Percentiles rank a stretch among this genome's conserved stretches.
phyloP scores from a whole-genome alignment of 768 basidiomycete species.

The Lactarius tabidus region DNA sequence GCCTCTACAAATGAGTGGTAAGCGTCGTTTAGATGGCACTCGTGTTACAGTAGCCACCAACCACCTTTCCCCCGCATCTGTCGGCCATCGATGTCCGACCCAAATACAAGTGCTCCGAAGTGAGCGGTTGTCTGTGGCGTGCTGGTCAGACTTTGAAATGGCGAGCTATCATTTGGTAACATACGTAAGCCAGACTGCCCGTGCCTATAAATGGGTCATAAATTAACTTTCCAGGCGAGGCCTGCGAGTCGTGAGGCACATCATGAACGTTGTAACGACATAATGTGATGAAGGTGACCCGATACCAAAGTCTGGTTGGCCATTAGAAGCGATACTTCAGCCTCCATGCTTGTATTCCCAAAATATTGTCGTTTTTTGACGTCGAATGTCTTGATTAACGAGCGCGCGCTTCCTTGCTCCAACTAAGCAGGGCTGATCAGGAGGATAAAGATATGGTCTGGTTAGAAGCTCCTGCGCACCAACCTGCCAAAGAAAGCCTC shows the following conservation, averaged over 20 bases:
- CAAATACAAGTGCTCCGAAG: constrained; percentile 83
- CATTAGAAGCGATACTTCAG: constrained; percentile 93
- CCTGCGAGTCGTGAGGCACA: constrained; percentile 44
- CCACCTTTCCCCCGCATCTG: constrained; percentile 94
- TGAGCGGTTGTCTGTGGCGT: constrained; percentile 66
- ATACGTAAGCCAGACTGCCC: constrained; percentile 85
- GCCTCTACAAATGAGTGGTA: constrained; percentile 30
- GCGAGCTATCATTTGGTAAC: constrained; percentile 26
- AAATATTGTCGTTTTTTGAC: constrained; percentile 89
- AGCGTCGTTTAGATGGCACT: background rate
- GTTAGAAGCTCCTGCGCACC: constrained; percentile 48
- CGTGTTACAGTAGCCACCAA: background rate
- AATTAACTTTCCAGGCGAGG: constrained; percentile 81
- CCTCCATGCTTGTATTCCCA: constrained; percentile 98
- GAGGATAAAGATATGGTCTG: background rate
- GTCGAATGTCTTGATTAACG: constrained; percentile 65
- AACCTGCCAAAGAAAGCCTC: constrained; percentile 83
- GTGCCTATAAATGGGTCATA: constrained; percentile 97
- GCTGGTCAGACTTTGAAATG: background rate
- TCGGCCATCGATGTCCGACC: constrained; percentile 95
- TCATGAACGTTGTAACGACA: background rate
- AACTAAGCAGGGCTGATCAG: constrained; percentile 37
- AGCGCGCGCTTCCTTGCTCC: constrained; percentile 62
- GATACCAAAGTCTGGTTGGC: constrained; percentile 86
- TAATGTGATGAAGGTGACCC: constrained; percentile 17